Evolutionary conservation across 192 early-diverging fungal genomes (phyloP), one percentile per base, ranked within the genome.

Genomic region (Linnemannia schmuckeri): DNA sequence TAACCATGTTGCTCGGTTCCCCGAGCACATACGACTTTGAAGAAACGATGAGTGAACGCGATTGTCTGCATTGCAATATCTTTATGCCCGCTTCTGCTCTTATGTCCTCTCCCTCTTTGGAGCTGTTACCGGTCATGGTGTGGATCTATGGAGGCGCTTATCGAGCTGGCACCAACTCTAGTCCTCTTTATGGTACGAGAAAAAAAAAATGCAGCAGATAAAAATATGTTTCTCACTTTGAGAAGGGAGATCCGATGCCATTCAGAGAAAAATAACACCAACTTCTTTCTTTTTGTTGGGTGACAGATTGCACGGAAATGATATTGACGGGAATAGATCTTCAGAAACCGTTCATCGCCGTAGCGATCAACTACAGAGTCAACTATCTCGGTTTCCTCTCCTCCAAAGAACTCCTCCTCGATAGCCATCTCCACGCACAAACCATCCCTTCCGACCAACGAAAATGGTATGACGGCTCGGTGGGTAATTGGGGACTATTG

Each of bases 301-400:
- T n/a, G n/a, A n/a, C n/a, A 47, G 75, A 66, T n/a, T 77, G 55
- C n/a, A 77, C 75, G 22, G 38, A 63, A 22, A 10, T 77, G 37
- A 30, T 77, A 12, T 27, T 24, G 15, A 61, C 75, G 37, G 66
- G 57, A 4, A 38, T 79, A 2, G 22, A 79, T 0, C 40, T 40
- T 10, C 66, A 61, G 17, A 77, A 68, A 27, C 80, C 81, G 2
- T 20, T 91, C 0, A 80, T 92, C 33, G 72, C 88, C 55, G 90
- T 93, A 4, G 47, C 77, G 7, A 27, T 89, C 46, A 90, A 91
- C 77, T 92, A 92, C 72, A 89, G 92, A 40, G 57, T 89, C 33
- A 89, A 89, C 55, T 78, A 71, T 37, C 74, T 92, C 13, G 91
- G 91, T 27, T 93, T 90, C 73, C 46, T 92, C 9, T 68, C 90